phyloP scores from a whole-genome alignment of 2,329 filamentous ascomycete species.

The Drechmeria coniospora region DNA sequence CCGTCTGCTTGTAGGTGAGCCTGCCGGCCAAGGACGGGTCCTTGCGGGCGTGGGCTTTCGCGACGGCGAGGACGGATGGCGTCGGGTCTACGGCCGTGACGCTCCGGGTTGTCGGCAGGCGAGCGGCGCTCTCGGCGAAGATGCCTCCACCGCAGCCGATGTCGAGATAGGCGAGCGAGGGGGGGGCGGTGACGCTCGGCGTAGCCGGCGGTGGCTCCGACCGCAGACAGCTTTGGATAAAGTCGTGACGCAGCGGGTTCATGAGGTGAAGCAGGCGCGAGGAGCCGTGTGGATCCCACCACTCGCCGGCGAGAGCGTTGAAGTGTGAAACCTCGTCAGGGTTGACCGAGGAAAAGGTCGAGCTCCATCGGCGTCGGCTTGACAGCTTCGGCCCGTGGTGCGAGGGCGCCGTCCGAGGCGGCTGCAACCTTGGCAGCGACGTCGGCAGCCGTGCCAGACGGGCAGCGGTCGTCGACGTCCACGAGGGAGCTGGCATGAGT shows the following conservation, averaged over 20 bases:
- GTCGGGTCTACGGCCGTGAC: constrained; percentile 72
- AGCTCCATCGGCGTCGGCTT: constrained; percentile 6
- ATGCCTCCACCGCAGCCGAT: constrained; percentile 94
- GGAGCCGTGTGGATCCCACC: constrained; percentile 94
- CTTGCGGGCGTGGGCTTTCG: constrained; percentile 55
- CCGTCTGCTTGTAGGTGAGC: constrained; percentile 59
- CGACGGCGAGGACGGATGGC: constrained; percentile 57
- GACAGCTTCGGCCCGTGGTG: too few relatives aligned
- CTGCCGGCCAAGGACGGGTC: constrained; percentile 53
- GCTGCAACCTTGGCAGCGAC: too few relatives aligned
- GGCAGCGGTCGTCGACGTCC: too few relatives aligned
- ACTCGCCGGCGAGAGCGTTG: constrained; percentile 77
- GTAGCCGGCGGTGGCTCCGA: constrained; percentile 28
- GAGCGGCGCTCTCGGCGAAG: constrained; percentile 76
- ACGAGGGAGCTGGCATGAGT: too few relatives aligned
- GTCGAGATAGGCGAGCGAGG: constrained; percentile 58
- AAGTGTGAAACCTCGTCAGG: constrained; percentile 86
- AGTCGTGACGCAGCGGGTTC: constrained; percentile 92
- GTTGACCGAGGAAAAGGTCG: constrained; percentile 57
- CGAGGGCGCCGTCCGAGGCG: too few relatives aligned
- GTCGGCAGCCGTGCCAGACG: too few relatives aligned
- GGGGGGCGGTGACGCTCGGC: constrained; percentile 13
- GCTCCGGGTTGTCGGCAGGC: constrained; percentile 42
- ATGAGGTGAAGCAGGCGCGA: constrained; percentile 90
- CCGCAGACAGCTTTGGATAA: constrained; percentile 58